A percentile compares a stretch with the other conserved stretches of the same genome.
These are phyloP conservation scores for Cutaneotrichosporon mucoides DNA, from an alignment of 1,284 basidiomycete genomes.

Conservation along the genomic window DNA sequence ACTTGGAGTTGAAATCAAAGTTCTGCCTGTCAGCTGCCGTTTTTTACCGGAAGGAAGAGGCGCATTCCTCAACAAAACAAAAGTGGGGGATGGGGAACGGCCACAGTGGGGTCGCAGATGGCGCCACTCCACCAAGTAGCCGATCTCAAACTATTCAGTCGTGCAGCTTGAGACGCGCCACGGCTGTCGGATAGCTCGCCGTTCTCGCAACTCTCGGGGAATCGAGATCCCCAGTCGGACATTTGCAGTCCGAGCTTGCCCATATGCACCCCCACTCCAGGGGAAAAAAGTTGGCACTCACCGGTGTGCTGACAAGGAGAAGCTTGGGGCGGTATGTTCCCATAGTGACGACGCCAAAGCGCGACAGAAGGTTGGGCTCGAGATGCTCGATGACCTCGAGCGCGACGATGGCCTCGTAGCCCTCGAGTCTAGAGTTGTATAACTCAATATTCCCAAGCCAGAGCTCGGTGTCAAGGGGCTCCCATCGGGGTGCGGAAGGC, in stretches of 20 bases:
- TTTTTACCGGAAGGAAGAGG: not conserved
- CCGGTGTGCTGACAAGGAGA: constrained; percentile 80
- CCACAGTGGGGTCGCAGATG: no score
- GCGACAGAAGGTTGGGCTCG: constrained; percentile 61
- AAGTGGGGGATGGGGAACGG: no score
- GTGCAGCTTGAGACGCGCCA: no score
- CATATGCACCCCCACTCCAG: not conserved
- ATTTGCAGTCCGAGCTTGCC: not conserved
- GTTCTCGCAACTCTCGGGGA: no score
- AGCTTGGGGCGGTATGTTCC: constrained; percentile 76
- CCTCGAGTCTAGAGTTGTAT: constrained; percentile 67
- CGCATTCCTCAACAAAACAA: no score
- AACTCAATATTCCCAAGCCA: constrained; percentile 78
- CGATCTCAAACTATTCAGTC: no score
- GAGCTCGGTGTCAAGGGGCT: constrained; percentile 64
- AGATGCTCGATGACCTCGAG: constrained; percentile 94
- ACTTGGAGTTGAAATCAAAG: constrained; percentile 72
- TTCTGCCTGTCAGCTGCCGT: constrained; percentile 25
- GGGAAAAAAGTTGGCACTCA: constrained; percentile 18
- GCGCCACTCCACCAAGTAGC: no score
- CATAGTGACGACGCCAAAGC: constrained; percentile 75
- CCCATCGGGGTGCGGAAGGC: constrained; percentile 59
- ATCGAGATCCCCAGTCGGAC: no score
- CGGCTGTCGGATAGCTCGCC: no score
- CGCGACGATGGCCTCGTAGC: constrained; percentile 75